A percentile compares a stretch with the other conserved stretches of the same genome.
These are phyloP conservation scores for Hanseniaspora nectarophila DNA, from an alignment of 805 yeast species.

Conservation along the genomic window DNA sequence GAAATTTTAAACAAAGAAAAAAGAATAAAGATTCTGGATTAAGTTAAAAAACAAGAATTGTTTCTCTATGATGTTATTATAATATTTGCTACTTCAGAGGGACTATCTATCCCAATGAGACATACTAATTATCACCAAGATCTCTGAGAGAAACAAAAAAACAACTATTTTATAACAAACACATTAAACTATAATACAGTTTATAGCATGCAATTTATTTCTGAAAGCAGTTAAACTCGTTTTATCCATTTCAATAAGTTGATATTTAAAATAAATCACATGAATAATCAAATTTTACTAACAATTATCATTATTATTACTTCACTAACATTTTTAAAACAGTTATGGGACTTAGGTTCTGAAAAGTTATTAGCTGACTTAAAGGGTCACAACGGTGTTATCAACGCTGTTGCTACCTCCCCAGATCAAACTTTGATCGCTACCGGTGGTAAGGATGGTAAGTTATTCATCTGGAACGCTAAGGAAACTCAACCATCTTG, in stretches of 20 bases:
- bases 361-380: conserved; percentile 85
- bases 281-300: conserved; percentile 31
- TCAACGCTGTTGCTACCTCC: conserved; percentile 90
- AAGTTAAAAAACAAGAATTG: no score
- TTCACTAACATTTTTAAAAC: conserved; percentile 18
- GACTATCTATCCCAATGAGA: conserved; percentile 65
- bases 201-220: not conserved
- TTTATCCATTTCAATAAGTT: not conserved
- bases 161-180: conserved; percentile 20
- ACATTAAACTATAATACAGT: not conserved
- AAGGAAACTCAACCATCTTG: conserved; percentile 61
- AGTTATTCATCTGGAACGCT: conserved; percentile 96
- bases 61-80: conserved; percentile 50
- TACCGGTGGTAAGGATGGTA: conserved; percentile 99
- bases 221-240: not conserved
- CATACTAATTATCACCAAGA: conserved; percentile 89
- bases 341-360: conserved; percentile 91
- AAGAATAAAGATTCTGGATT: not conserved
- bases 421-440: conserved; percentile 99
- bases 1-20: not conserved
- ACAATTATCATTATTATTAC: conserved; percentile 23
- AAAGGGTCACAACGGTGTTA: conserved; percentile 99
- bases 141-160: conserved; percentile 59
- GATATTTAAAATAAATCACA: not conserved
- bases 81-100: conserved; percentile 99